A percentile compares a stretch with the other conserved stretches of the same genome.
Evolutionary conservation across 176 grass and related monocot genomes (phyloP).

Genomic region (Carex cristatella): DNA sequence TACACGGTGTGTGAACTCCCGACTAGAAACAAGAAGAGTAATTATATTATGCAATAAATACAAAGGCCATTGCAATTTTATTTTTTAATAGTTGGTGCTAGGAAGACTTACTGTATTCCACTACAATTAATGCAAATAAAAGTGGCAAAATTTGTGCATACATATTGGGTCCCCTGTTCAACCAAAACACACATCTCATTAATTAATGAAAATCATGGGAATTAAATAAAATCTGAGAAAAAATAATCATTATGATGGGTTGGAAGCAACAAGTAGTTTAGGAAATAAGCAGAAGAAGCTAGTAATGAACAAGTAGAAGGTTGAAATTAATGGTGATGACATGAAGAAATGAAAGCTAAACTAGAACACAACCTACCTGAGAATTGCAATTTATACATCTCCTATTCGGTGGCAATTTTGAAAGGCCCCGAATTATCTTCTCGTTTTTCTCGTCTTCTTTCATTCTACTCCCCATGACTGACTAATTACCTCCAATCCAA

Average conservation of each 20-base stretch:
- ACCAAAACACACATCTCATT: background rate
- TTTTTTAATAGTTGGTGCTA: background rate
- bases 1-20: slow-evolving; percentile 64
- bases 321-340: background rate
- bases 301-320: background rate
- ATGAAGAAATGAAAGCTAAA: background rate
- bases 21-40: slow-evolving; percentile 28
- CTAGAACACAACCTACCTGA: slow-evolving; percentile 24
- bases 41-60: background rate
- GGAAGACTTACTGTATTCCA: slow-evolving; percentile 62
- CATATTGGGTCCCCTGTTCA: slow-evolving; percentile 65
- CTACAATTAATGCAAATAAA: slow-evolving; percentile 59
- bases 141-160: slow-evolving; percentile 66
- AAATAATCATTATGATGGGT: background rate
- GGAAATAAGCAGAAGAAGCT: background rate
- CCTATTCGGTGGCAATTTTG: slow-evolving; percentile 45
- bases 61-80: background rate
- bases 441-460: slow-evolving; percentile 64
- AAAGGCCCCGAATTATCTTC: slow-evolving; percentile 39
- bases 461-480: slow-evolving; percentile 43
- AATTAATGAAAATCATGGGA: background rate
- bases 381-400: slow-evolving; percentile 67
- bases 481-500: background rate
- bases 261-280: background rate
- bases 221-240: background rate